Percentiles rank a stretch among this genome's conserved stretches.
Conservation (phyloP, 129 eudicot species). For the Artemisia argyi region DNA sequence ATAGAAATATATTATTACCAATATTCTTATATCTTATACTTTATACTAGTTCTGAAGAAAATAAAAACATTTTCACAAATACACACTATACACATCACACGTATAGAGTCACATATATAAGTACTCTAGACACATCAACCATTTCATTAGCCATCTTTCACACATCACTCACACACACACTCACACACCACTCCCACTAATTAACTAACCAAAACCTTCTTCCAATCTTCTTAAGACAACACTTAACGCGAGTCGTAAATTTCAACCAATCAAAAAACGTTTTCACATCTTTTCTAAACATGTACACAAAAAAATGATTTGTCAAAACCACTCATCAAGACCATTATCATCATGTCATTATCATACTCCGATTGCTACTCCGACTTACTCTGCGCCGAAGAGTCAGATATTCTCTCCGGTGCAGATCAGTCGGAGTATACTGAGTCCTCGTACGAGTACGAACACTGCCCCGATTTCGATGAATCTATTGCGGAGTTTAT, state of each 20-base stretch:
- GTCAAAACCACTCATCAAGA: constrained; percentile 33
- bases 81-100: neutral
- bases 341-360: constrained; percentile 54
- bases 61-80: neutral
- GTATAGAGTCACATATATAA: constrained; percentile 27
- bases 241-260: constrained; percentile 3
- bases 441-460: constrained; percentile 53
- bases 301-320: constrained; percentile 51
- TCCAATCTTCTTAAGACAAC: constrained; percentile 12
- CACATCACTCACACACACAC: neutral
- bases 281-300: constrained; percentile 9
- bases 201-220: constrained; percentile 24
- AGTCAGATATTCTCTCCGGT: constrained; percentile 55
- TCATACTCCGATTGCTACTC: constrained; percentile 74
- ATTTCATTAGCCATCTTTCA: constrained; percentile 26
- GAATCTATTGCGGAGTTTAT: constrained; percentile 77
- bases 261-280: neutral
- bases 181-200: constrained; percentile 16
- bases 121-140: constrained; percentile 27
- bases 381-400: constrained; percentile 91
- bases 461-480: constrained; percentile 48
- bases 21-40: too few relatives aligned
- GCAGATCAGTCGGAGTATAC: constrained; percentile 35
- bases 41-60: too few relatives aligned
- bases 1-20: too few relatives aligned